phyloP scores from a whole-genome alignment of 331 rosid species.

The Malus hybrid region DNA sequence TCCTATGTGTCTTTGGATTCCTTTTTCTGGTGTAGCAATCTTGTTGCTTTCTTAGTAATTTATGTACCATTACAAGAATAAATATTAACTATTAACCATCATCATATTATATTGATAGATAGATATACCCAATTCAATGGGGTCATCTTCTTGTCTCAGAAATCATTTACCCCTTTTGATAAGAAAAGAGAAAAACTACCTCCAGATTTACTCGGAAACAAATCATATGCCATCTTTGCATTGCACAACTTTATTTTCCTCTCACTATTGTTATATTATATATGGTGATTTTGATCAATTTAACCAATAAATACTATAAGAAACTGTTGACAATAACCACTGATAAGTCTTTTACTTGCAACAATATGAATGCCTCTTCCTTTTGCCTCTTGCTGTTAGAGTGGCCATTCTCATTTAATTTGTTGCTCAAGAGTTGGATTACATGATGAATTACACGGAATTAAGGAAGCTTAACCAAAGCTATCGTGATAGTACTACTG shows the following conservation, averaged over 20 bases:
- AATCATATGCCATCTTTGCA: background rate
- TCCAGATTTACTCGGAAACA: constrained; percentile 7
- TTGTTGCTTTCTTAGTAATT: too few relatives aligned
- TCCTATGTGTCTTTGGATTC: too few relatives aligned
- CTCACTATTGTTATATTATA: background rate
- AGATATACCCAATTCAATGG: background rate
- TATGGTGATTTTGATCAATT: background rate
- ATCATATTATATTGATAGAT: too few relatives aligned
- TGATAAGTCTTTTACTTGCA: background rate
- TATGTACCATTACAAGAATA: too few relatives aligned
- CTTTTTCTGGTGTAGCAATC: too few relatives aligned
- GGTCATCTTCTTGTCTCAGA: constrained; percentile 18
- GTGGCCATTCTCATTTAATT: constrained; percentile 1
- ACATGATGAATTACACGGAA: background rate
- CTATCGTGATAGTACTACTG: background rate
- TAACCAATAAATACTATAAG: background rate
- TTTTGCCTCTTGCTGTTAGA: too few relatives aligned
- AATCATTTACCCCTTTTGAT: constrained; percentile 18
- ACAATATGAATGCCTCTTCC: background rate
- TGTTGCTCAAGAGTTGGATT: background rate
- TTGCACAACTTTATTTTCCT: background rate
- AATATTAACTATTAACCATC: too few relatives aligned
- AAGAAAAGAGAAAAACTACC: background rate
- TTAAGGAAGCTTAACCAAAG: background rate
- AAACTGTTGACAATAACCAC: background rate